Percentiles rank a stretch among this genome's conserved stretches.
Evolutionary conservation across 2,329 filamentous ascomycete genomes (phyloP).

Genomic region (Fusarium lateritium): DNA sequence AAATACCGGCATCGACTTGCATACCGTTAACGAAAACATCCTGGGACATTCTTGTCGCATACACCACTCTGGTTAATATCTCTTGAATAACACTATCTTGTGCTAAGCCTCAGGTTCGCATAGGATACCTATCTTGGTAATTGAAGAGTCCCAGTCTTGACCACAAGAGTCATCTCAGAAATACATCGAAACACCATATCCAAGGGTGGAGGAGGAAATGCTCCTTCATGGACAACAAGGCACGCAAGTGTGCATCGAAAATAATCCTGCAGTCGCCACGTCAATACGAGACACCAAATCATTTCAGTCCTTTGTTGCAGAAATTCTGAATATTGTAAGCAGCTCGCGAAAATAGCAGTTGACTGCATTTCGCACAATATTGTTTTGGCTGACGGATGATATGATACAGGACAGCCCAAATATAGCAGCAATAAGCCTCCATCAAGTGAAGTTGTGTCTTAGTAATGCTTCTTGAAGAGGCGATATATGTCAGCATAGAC

Average conservation of each 20-base stretch:
- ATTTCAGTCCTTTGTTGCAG: not conserved
- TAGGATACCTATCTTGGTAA: no score
- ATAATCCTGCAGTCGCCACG: not conserved
- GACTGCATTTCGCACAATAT: not conserved
- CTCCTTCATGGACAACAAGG: no score
- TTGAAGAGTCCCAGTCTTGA: no score
- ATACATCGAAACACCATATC: no score
- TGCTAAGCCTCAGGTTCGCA: no score
- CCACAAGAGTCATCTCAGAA: no score
- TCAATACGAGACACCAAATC: conserved; percentile 1
- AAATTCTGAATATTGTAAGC: not conserved
- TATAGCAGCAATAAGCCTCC: conserved; percentile 10
- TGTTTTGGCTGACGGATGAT: conserved; percentile 1
- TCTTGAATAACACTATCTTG: no score
- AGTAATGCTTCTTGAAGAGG: not conserved
- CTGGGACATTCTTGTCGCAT: no score
- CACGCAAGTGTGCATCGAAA: not conserved
- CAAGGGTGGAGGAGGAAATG: no score
- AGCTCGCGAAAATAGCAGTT: not conserved
- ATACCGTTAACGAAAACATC: no score
- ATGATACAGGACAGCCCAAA: not conserved
- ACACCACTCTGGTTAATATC: no score
- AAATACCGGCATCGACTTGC: no score
- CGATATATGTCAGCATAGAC: conserved; percentile 6
- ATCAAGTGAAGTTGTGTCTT: not conserved